These are phyloP conservation scores for Metschnikowia matae DNA, from an alignment of 805 yeast genomes.

Conservation along the genomic window DNA sequence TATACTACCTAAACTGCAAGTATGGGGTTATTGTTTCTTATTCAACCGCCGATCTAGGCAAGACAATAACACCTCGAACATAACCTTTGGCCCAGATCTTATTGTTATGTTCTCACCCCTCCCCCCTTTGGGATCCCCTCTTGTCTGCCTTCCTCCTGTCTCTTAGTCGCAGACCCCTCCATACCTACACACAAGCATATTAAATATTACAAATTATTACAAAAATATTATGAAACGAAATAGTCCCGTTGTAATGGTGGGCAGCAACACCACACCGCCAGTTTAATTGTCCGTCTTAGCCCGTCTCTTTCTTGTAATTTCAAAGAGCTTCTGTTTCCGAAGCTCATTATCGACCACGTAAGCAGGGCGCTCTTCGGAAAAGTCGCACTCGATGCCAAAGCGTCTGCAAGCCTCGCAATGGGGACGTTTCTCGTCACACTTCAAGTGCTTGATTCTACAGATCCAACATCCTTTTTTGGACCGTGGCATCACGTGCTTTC, in stretches of 20 bases:
- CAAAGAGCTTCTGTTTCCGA: constrained; percentile 31
- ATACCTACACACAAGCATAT: neutral
- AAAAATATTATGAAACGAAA: neutral
- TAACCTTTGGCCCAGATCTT: too few species aligned
- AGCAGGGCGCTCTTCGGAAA: constrained; percentile 34
- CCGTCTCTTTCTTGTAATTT: constrained; percentile 20
- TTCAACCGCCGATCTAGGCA: neutral
- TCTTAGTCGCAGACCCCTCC: too few species aligned
- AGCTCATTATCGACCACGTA: constrained; percentile 35
- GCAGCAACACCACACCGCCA: neutral
- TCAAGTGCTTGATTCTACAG: constrained; percentile 43
- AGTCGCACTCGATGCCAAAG: constrained; percentile 42
- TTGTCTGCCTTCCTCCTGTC: too few species aligned
- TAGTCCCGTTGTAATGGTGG: neutral
- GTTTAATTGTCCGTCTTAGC: neutral
- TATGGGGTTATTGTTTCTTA: neutral
- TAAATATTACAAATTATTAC: neutral
- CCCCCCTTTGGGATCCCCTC: too few species aligned
- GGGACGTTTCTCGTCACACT: constrained; percentile 41
- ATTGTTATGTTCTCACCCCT: too few species aligned
- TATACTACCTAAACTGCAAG: neutral
- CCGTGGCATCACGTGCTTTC: constrained; percentile 38
- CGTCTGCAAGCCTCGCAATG: constrained; percentile 34
- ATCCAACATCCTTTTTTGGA: constrained; percentile 45
- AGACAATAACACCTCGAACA: neutral